Percentiles rank a stretch among this genome's conserved stretches.
These are phyloP conservation scores for Fulvia fulva DNA, from an alignment of 2,329 filamentous ascomycete species.

Conservation along the genomic window DNA sequence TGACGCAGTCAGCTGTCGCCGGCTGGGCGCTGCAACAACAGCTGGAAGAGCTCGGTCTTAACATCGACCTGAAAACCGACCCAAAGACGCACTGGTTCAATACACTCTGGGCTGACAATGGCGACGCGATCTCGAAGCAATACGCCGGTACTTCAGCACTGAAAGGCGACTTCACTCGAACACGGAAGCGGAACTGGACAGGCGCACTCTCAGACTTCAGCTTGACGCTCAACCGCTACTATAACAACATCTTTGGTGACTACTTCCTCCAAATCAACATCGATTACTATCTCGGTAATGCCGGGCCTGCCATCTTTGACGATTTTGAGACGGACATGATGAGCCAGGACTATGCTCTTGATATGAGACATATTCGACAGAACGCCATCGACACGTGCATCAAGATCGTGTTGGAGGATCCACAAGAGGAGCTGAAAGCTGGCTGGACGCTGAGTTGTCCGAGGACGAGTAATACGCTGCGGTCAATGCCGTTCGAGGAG, in stretches of 20 bases:
- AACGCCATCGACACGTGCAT: constrained; percentile 86
- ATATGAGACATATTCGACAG: constrained; percentile 76
- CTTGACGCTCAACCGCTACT: constrained; percentile 75
- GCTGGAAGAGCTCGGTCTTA: constrained; percentile 69
- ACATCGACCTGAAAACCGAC: constrained; percentile 70
- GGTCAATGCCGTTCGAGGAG: constrained; percentile 75
- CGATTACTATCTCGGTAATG: constrained; percentile 87
- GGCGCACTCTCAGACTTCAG: constrained; percentile 89
- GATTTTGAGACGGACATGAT: constrained; percentile 95
- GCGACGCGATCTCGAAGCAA: constrained; percentile 90
- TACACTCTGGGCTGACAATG: constrained; percentile 90
- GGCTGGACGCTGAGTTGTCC: constrained; percentile 89
- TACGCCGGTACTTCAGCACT: constrained; percentile 94
- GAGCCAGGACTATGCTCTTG: constrained; percentile 85
- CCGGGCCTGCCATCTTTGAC: constrained; percentile 78
- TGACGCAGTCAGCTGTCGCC: constrained; percentile 87
- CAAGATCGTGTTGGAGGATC: constrained; percentile 75
- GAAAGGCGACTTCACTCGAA: constrained; percentile 95
- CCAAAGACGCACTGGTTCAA: constrained; percentile 91
- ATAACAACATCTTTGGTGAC: constrained; percentile 90
- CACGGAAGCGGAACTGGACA: constrained; percentile 81
- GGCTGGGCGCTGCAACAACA: constrained; percentile 78
- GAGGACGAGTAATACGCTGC: constrained; percentile 61
- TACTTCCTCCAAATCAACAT: constrained; percentile 97
- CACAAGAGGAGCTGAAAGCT: constrained; percentile 77